Evolutionary conservation across 495 filamentous ascomycete species (phyloP), one percentile per base, ranked within the genome.

Genomic region (Tuber umbilicatum): DNA sequence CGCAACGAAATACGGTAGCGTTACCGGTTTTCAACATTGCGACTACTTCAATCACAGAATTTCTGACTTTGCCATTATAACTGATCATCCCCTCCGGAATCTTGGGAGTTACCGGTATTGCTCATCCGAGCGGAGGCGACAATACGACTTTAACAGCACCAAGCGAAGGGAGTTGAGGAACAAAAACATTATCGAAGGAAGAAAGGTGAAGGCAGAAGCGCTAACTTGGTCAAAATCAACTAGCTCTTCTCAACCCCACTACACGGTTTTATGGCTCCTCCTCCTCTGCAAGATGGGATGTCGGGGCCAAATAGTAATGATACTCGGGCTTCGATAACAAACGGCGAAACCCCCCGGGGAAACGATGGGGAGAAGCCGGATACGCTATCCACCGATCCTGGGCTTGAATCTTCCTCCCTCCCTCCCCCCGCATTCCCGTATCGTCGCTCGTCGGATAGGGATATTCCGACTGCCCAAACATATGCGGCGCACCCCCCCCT

Each of bases 361-460:
- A 35, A 64, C 1, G 31, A 27, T 17, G 55, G 27, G 27, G 16
- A 64, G 55, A 35, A 17, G 12, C 12, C 14, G 27, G 31, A 64
- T 35, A 19, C 35, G 27, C 27, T 64, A 16, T 17, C 19, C 16
- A 35, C 35, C 55, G 55, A 64, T 64, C 55, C 14, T 16, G 27
- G 19, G 19, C 55, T 17, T 64, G 27, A 64, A 31, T 64, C 55
- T 64, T 64, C 55, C 12, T 68, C 76, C 37, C 42, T 72, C 72
- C 76, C 72, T 39, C 77, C 74, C 41, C 76, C 77, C 64, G 31
- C 64, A 21, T 78, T 79, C 45, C 77, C 77, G 17, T 79, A 79
- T 42, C 77, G 75, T 68, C 77, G 78, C 47, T 79, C 77, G 64
- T 75, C 77, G 64, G 78, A 79, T 69, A 78, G 69, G 45, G 76